These are phyloP conservation scores for Diaporthe vexans DNA, from an alignment of 2,329 filamentous ascomycete species.

Conservation along the genomic window DNA sequence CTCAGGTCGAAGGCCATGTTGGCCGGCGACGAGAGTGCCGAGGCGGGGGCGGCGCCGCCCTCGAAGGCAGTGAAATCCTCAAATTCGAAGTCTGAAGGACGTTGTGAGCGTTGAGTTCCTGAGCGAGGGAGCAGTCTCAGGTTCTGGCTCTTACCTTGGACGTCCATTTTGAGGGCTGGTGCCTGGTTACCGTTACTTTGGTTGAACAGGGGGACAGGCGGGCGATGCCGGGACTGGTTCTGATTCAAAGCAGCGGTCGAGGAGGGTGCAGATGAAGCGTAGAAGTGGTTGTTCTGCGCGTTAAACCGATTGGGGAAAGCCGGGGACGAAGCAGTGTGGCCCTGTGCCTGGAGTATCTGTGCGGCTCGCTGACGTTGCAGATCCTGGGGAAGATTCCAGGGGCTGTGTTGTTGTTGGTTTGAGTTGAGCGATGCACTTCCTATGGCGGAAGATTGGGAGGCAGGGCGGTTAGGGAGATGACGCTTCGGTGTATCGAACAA, in stretches of 20 bases:
- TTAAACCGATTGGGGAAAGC: constrained; percentile 70
- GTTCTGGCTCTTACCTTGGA: constrained; percentile 62
- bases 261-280: constrained; percentile 76
- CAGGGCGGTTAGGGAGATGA: constrained; percentile 59
- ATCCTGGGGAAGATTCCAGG: constrained; percentile 30
- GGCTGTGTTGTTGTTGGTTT: constrained; percentile 52
- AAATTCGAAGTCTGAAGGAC: constrained; percentile 67
- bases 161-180: constrained; percentile 64
- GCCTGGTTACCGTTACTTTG: constrained; percentile 69
- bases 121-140: constrained; percentile 36
- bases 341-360: constrained; percentile 71
- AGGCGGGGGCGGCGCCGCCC: constrained; percentile 60
- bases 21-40: constrained; percentile 68
- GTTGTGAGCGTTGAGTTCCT: constrained; percentile 51
- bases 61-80: constrained; percentile 72
- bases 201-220: constrained; percentile 80
- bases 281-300: constrained; percentile 70
- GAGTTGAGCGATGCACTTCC: constrained; percentile 65
- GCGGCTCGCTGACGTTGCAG: constrained; percentile 71
- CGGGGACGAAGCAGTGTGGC: constrained; percentile 66
- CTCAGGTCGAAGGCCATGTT: constrained; percentile 66
- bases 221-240: constrained; percentile 58
- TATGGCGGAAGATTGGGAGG: constrained; percentile 54
- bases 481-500: constrained; percentile 74
- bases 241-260: constrained; percentile 69